A percentile compares a stretch with the other conserved stretches of the same genome.
phyloP scores from a whole-genome alignment of 345 rosid genomes.

The Hirschfeldia incana region DNA sequence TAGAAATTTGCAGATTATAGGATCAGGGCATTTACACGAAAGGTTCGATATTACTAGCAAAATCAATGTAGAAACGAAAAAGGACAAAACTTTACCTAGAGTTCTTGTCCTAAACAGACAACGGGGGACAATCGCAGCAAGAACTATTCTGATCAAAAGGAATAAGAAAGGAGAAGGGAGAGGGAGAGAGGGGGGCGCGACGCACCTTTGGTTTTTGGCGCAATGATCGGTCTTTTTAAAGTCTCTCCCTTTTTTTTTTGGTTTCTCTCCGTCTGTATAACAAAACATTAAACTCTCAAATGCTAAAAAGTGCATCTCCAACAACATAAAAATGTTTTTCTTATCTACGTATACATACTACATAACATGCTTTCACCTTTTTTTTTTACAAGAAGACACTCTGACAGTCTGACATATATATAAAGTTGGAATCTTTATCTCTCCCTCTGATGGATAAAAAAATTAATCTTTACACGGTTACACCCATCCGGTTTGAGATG shows the following conservation, averaged over 20 bases:
- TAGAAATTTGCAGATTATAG: too few relatives aligned
- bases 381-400: too few relatives aligned
- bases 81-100: neutral
- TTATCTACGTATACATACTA: too few relatives aligned
- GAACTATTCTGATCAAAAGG: constrained; percentile 10
- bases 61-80: neutral
- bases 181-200: neutral
- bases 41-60: too few relatives aligned
- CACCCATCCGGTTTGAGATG: neutral
- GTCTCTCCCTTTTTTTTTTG: neutral
- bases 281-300: too few relatives aligned
- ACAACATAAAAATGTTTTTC: too few relatives aligned
- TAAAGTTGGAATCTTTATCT: neutral
- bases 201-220: constrained; percentile 40
- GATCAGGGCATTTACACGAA: too few relatives aligned
- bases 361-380: too few relatives aligned
- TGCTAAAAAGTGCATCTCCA: too few relatives aligned
- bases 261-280: too few relatives aligned
- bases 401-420: too few relatives aligned
- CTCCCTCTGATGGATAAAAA: neutral
- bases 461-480: too few relatives aligned
- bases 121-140: neutral
- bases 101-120: constrained; percentile 24
- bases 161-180: neutral
- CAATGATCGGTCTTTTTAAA: constrained; percentile 20